A percentile compares a stretch with the other conserved stretches of the same genome.
Evolutionary conservation across 2,329 filamentous ascomycete genomes (phyloP).

Genomic region (Diaporthe citriasiana): DNA sequence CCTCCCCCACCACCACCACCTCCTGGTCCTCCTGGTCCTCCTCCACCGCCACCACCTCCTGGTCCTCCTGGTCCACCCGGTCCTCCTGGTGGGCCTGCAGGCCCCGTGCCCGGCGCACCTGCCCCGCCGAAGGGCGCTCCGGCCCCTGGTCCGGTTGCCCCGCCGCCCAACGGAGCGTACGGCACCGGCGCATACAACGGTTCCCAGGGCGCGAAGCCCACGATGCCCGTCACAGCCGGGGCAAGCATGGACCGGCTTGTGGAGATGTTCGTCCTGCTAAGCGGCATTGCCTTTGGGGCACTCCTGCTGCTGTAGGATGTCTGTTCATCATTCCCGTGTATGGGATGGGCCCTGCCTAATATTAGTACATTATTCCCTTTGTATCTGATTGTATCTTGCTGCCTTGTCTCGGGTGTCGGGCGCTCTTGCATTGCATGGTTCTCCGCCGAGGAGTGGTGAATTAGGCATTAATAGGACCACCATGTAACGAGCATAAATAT

Average conservation of each 20-base stretch:
- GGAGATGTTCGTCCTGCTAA: constrained; percentile 27
- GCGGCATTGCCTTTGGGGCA: constrained; percentile 21
- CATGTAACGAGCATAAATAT: constrained; percentile 3
- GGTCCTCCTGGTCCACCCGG: too few species aligned
- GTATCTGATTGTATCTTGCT: not conserved
- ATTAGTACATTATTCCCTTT: constrained; percentile 11
- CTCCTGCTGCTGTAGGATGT: constrained; percentile 23
- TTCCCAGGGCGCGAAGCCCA: not conserved
- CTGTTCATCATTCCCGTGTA: not conserved
- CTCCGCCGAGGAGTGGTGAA: not conserved
- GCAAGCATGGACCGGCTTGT: constrained; percentile 30
- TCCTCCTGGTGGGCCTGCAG: not conserved
- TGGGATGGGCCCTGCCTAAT: not conserved
- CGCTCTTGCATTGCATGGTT: constrained; percentile 9
- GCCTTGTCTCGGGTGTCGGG: constrained; percentile 9
- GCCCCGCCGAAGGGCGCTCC: not conserved
- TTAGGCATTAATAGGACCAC: constrained; percentile 8
- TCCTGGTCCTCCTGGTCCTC: not conserved
- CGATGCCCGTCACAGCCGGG: constrained; percentile 29
- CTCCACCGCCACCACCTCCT: not conserved
- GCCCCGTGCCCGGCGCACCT: not conserved
- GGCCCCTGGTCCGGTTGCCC: not conserved
- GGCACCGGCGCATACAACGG: constrained; percentile 24
- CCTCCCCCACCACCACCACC: not conserved
- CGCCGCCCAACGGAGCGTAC: constrained; percentile 2